Base-by-base conservation (phyloP, 2,329 filamentous ascomycete genomes). In the Sporothrix brasiliensis region DNA sequence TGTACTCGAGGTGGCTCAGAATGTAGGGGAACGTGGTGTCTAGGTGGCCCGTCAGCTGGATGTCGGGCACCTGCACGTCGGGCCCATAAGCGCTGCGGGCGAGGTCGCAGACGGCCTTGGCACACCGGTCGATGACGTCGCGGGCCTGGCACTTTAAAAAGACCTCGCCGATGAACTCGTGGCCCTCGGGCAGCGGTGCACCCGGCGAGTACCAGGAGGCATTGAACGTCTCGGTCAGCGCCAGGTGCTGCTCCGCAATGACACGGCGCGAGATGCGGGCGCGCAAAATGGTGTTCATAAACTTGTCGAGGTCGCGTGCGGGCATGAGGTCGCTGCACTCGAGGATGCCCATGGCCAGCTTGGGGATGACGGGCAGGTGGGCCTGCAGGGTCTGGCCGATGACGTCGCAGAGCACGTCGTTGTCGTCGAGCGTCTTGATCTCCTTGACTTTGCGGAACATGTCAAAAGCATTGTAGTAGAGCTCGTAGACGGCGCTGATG, bases 381-480 rank as follows among this genome's bases (percentile, higher is more conserved):
- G 96, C 92, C 77, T 90, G 90, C 72, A 99, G 85, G 73, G 91
- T 97, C 70, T 89, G 84, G 71, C 90, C 88, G 71, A 99, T 89
- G 70, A 93, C 84, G 69, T 91, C 87, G 83, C 95, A 99, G 75
- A 97, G 91, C 56, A 80, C 83, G 74, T 97, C 93, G 78, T 99
- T 99, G 76, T 98, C 94, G 44, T 97, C 91, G 49, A 97, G 82
- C 0, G 89, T 91, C 76, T 91, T 90, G 75, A 99, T 89, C 77
- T 97, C 93, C 67, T 90, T 89, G 53, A 97, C 84, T 74, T 91
- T 91, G 63, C 95, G 91, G 74, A 98, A 91, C 68, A 85, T 89
- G 78, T 99, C 95, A 76, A 99, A 99, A n/a, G 95, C 94, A 74
- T 90, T 89, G 81, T 97, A 97, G 83, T 99, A 99, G 7, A 97